Evolutionary conservation across 371 early-diverging fungal genomes (phyloP), one percentile per base, ranked within the genome.

Genomic region (Phascolomyces articulosus): DNA sequence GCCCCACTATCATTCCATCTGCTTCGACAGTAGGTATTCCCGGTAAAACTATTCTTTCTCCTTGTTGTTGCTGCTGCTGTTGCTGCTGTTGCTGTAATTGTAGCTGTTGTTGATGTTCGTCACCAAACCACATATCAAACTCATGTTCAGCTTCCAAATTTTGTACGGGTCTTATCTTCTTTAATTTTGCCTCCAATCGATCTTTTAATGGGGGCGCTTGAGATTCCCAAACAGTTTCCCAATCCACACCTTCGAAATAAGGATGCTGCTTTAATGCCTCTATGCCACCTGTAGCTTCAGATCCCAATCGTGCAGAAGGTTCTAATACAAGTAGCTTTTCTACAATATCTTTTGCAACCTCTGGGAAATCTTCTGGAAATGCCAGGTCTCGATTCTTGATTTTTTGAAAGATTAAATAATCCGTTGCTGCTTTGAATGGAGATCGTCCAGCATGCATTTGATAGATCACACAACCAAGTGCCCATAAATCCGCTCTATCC

Each of bases 401-500:
- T 73, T 92, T 95, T 75, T 98, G 96, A 70, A 98, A 97, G 0
- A 98, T 99, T 68, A 94, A 92, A 71, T 95, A 97, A 65, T 99
- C 96, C 58, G 96, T 98, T 3, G 85, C 76, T 23, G 91, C 98
- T 69, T 97, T 96, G 79, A 99, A 99, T 0, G 99, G 99, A 15
- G 98, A 96, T 53, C 84, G 79, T 7, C 98, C 99, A 23, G 91
- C 86, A 13, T 97, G 75, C 83, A 99, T 78, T 78, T 99, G 99
- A 78, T 91, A 99, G 4, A 98, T 85, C 16, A 99, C 97, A 78
- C 98, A 98, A 2, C 98, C 99, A 23, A 99, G 74, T 13, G 99
- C 96, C 99, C 99, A 99, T 26, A 95, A 80, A 76, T 99, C 99
- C 6, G 96, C 93, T 56, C 92, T 88, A 59, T 18, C 28, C 13